Conservation (phyloP, 1,284 basidiomycete species). For the Leccinum solheimii region DNA sequence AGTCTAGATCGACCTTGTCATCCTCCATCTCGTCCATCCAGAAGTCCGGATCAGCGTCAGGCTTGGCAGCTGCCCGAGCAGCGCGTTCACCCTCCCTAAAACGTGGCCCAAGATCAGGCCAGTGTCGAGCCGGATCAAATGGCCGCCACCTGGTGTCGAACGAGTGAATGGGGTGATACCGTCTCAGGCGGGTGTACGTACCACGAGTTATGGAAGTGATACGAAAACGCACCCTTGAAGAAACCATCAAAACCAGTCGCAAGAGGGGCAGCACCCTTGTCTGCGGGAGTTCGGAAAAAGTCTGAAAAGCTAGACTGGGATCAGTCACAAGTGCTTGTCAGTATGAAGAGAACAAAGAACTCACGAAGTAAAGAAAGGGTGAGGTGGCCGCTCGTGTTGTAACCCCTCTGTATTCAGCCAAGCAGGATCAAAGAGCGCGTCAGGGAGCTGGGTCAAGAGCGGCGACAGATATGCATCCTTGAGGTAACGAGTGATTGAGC, state of each 20-base stretch:
- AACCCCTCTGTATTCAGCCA: conserved; percentile 83
- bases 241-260: conserved; percentile 80
- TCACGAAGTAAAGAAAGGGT: conserved; percentile 78
- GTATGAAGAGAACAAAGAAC: conserved; percentile 40
- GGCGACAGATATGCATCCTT: conserved; percentile 73
- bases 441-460: conserved; percentile 66
- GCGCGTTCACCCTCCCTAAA: conserved; percentile 59
- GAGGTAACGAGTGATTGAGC: conserved; percentile 75
- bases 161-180: background rate
- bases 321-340: conserved; percentile 42
- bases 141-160: conserved; percentile 58
- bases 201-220: conserved; percentile 86
- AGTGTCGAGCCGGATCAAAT: conserved; percentile 68
- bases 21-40: conserved; percentile 22
- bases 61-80: conserved; percentile 33
- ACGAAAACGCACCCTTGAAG: conserved; percentile 81
- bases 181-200: conserved; percentile 25
- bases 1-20: conserved; percentile 66
- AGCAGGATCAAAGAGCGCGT: conserved; percentile 83
- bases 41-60: conserved; percentile 22
- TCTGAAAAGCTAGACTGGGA: conserved; percentile 45
- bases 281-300: conserved; percentile 75
- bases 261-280: conserved; percentile 67
- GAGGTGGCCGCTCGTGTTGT: conserved; percentile 76
- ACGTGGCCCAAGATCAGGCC: conserved; percentile 65